A percentile compares a stretch with the other conserved stretches of the same genome.
phyloP scores from a whole-genome alignment of 1,284 basidiomycete species.

The Calocybe gambosa region DNA sequence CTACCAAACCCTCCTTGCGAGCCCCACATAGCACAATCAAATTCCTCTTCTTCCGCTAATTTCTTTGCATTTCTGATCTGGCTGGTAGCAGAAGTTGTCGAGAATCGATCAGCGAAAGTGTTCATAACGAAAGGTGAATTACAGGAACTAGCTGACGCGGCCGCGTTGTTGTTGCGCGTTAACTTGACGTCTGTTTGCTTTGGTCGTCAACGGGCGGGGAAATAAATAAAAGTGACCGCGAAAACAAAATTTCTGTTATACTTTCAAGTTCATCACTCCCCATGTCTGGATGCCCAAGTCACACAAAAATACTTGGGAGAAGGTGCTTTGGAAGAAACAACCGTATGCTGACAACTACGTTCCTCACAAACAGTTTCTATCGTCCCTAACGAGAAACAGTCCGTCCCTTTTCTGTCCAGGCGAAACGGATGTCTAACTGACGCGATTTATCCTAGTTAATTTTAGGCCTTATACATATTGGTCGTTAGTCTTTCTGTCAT shows the following conservation, averaged over 20 bases:
- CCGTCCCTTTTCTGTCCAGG: constrained; percentile 25
- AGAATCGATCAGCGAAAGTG: constrained; percentile 62
- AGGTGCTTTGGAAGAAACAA: constrained; percentile 80
- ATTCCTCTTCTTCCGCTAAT: constrained; percentile 51
- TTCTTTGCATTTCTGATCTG: constrained; percentile 49
- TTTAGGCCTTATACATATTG: constrained; percentile 71
- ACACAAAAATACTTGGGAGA: constrained; percentile 53
- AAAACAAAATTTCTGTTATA: too few relatives aligned
- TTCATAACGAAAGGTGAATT: constrained; percentile 55
- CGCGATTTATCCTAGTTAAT: constrained; percentile 50
- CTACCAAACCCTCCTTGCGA: constrained; percentile 76
- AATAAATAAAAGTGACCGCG: constrained; percentile 9
- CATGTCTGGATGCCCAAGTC: constrained; percentile 16
- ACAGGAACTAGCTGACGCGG: constrained; percentile 32
- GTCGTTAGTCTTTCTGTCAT: constrained; percentile 66
- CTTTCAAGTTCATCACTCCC: too few relatives aligned
- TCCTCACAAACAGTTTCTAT: constrained; percentile 72
- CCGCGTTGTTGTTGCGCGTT: constrained; percentile 34
- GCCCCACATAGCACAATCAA: constrained; percentile 69
- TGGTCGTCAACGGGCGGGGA: background rate
- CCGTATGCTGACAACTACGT: constrained; percentile 84
- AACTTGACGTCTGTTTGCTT: constrained; percentile 28
- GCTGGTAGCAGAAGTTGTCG: constrained; percentile 43
- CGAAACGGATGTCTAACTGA: constrained; percentile 5
- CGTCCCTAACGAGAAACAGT: constrained; percentile 76